Base-by-base conservation (phyloP, 2,329 filamentous ascomycete genomes). In the Tolypocladium paradoxum region DNA sequence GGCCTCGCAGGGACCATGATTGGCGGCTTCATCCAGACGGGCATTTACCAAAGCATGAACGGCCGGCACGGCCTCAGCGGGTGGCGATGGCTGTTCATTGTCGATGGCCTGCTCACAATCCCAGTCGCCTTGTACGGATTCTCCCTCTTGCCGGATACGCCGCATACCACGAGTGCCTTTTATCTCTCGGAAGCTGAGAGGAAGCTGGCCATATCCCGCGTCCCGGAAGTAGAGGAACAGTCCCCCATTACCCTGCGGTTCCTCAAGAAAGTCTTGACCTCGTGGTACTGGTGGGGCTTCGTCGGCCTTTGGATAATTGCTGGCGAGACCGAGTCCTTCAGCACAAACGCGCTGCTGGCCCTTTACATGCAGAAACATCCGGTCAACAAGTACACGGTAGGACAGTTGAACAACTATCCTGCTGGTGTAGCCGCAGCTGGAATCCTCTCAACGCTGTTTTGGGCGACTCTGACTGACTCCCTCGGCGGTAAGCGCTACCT, bases 31-130 rank as follows among this genome's bases (percentile, higher is more conserved):
- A 78, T 85, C 48, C 77, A 80, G 20, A 80, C 80, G 0, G 81
- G 84, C 1, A 86, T 90, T 52, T 80, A 81, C 4, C 53, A 58
- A 1, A 64, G 63, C 45, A 57, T 71, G 51, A 53, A 70, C 34
- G 74, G 77, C 2, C 69, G 70, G 2, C 67, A 68, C 22, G 85
- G 83, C 0, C 68, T 86, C 1, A 77, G 72, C 0, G 84, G 83
- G 7, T 88, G 84, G 84, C 71, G 81, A 3, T 86, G 82, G 84
- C 71, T 87, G 0, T 88, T 88, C 66, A 84, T 88, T 38, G 79
- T 88, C 11, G 84, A 88, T 62, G 85, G 85, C 1, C 70, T 76
- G 1, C 74, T 71, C 2, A 70, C 68, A 4, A 57, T 70, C 2
- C 66, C 68, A 1, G 59, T 71, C 6, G 69, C 68, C 2, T 18